Evolutionary conservation across 2,329 filamentous ascomycete genomes (phyloP), one percentile per base, ranked within the genome.

Genomic region (Fusarium sp.): DNA sequence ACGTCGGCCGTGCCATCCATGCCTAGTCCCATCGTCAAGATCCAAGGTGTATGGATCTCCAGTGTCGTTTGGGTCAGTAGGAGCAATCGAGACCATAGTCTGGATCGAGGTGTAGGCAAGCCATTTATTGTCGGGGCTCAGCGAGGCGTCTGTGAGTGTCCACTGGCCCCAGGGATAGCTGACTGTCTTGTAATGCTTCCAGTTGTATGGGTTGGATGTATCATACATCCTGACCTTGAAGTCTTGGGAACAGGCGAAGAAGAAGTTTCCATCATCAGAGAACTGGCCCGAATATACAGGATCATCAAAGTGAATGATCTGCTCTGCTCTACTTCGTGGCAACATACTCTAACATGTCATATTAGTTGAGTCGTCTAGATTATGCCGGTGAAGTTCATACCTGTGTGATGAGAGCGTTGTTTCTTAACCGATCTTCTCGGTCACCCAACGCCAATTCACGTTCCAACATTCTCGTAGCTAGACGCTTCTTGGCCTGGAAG

Each of bases 141-240:
- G 83, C 0, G 94, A 94, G 2, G 96, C 95, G 83, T 99, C 97
- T 15, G 97, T 98, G 74, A 99, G 92, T 1, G 96, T 98, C 97
- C 97, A 99, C 78, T 94, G 92, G 3, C 95, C 97, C 74, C 92
- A 94, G 1, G 95, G 95, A 82, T 97, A 98, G 32, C 87, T 85
- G 6, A 95, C 94, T 0, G 94, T 96, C 85, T 96, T 98, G 87
- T 98, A 98, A 82, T 98, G 95, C 81, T 93, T 93, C 97, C 97
- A 99, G 74, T 95, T 90, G 82, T 97, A 97, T 0, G 96, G 95
- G 77, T 98, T 98, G 2, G 94, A 95, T 0, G 97, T 98, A 82
- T 98, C 96, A 83, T 98, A 99, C 94, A 99, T 95, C 63, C 95
- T 93, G 11, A 99, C 95, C 76, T 91, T 93, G 85, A 98, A 98